phyloP scores from a whole-genome alignment of 306 rosid genomes.

The Trifolium pratense region DNA sequence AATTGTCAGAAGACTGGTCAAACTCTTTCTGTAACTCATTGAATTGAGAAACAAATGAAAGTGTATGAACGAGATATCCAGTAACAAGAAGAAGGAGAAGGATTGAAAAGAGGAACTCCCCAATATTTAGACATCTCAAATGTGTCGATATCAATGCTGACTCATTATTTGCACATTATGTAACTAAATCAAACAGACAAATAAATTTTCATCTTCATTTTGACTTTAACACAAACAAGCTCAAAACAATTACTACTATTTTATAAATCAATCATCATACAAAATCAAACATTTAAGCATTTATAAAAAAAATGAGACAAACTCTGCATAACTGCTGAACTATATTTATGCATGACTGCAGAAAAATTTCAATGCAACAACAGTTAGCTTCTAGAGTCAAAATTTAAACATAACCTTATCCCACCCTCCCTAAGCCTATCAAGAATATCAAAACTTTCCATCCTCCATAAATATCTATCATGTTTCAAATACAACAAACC shows the following conservation, averaged over 20 bases:
- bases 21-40: no score
- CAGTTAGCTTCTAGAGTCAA: slow-evolving; percentile 39
- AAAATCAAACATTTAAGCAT: neutral
- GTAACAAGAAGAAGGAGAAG: no score
- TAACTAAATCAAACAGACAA: neutral
- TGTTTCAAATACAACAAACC: slow-evolving; percentile 22
- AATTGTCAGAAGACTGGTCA: no score
- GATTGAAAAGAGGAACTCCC: no score
- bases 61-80: no score
- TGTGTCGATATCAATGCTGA: no score
- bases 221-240: neutral
- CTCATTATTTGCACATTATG: neutral
- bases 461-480: slow-evolving; percentile 33
- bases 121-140: no score
- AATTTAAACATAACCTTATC: slow-evolving; percentile 39
- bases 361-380: neutral
- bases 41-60: no score
- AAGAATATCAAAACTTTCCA: slow-evolving; percentile 36
- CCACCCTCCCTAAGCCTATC: slow-evolving; percentile 40
- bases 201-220: neutral
- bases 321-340: slow-evolving; percentile 28
- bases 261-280: neutral
- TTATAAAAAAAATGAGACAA: neutral
- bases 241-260: slow-evolving; percentile 1
- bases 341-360: slow-evolving; percentile 1